Conservation (phyloP, 2,329 filamentous ascomycete species). For the Botrytis aclada region DNA sequence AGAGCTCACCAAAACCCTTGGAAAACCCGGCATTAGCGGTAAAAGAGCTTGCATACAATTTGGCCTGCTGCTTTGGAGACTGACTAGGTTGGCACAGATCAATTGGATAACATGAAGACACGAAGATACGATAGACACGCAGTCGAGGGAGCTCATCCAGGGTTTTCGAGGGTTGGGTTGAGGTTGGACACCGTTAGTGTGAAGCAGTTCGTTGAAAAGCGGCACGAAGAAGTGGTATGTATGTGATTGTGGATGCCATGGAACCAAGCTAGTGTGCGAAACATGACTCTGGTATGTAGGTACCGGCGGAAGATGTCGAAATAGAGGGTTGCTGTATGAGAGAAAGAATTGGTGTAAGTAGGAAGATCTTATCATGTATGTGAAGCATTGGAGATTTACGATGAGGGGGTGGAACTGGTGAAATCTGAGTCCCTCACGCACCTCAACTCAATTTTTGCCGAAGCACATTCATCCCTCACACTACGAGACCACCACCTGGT, state of each 20-base stretch:
- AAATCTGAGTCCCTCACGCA: not conserved
- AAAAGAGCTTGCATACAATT: conserved; percentile 4
- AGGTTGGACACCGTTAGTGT: not conserved
- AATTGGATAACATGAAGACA: not conserved
- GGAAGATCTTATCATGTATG: not conserved
- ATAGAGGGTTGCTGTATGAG: not conserved
- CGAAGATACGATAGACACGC: not conserved
- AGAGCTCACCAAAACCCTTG: conserved; percentile 3
- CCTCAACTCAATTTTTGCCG: not conserved
- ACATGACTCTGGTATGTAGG: not conserved
- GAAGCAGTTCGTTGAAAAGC: not conserved
- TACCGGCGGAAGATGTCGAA: not conserved
- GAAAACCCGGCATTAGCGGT: conserved; percentile 8
- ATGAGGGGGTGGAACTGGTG: not conserved
- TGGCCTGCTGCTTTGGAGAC: conserved; percentile 11
- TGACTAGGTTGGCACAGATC: conserved; percentile 19
- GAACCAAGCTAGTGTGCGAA: not conserved
- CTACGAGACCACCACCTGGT: not conserved
- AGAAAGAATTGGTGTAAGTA: not conserved
- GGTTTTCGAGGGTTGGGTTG: not conserved
- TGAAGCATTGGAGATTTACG: not conserved
- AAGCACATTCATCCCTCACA: not conserved
- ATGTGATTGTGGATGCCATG: not conserved
- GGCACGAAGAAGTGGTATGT: not conserved
- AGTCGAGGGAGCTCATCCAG: not conserved